A percentile compares a stretch with the other conserved stretches of the same genome.
Evolutionary conservation across 805 yeast genomes (phyloP).

Genomic region (Grigorovia jiainica): DNA sequence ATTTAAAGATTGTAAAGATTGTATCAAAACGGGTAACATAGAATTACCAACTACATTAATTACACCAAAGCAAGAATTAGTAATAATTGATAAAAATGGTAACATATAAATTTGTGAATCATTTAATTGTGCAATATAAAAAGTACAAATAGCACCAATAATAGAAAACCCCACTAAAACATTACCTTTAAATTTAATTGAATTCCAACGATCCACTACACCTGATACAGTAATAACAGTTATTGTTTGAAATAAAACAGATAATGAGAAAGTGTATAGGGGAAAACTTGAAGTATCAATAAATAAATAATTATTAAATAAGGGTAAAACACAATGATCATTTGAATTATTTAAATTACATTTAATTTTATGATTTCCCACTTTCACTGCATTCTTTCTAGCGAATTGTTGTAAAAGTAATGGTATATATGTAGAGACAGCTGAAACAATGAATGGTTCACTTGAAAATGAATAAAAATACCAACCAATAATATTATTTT

Average conservation of each 20-base stretch:
- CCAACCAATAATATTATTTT: slow-evolving; percentile 48
- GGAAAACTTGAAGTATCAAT: slow-evolving; percentile 71
- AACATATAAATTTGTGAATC: slow-evolving; percentile 25
- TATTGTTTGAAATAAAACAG: slow-evolving; percentile 65
- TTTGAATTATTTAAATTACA: slow-evolving; percentile 31
- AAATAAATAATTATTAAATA: slow-evolving; percentile 36
- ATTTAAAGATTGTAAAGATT: slow-evolving; percentile 26
- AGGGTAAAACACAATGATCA: slow-evolving; percentile 37
- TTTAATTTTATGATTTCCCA: slow-evolving; percentile 47
- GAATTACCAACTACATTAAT: slow-evolving; percentile 76
- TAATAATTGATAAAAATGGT: slow-evolving; percentile 46
- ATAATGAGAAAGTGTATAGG: slow-evolving; percentile 58
- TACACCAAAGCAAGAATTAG: slow-evolving; percentile 66
- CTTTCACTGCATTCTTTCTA: slow-evolving; percentile 57
- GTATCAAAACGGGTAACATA: slow-evolving; percentile 51
- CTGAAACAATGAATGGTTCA: slow-evolving; percentile 74
- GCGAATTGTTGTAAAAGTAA: slow-evolving; percentile 63
- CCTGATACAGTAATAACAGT: slow-evolving; percentile 68
- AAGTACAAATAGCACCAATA: slow-evolving; percentile 48
- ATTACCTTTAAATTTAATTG: slow-evolving; percentile 41
- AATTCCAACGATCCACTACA: slow-evolving; percentile 46
- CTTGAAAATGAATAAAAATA: slow-evolving; percentile 63
- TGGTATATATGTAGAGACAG: slow-evolving; percentile 72
- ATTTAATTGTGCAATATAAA: slow-evolving; percentile 31
- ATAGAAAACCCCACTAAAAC: slow-evolving; percentile 48